Evolutionary conservation across 2,329 filamentous ascomycete genomes (phyloP), one percentile per base, ranked within the genome.

Genomic region (Chaetomium sp.): DNA sequence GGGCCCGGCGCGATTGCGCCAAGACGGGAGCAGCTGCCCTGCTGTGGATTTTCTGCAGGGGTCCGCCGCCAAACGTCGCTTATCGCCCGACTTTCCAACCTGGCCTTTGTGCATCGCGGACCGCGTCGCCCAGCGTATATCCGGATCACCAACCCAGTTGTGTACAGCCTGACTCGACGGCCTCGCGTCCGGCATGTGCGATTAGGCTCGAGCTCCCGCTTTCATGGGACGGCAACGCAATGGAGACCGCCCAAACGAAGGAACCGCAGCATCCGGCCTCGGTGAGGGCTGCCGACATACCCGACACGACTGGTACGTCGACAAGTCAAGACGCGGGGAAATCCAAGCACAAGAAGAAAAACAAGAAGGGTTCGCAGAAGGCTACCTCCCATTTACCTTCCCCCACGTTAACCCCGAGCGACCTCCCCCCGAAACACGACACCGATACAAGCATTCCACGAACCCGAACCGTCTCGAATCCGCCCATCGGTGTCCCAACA

Each of bases 401-500:
- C 27, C 63, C 60, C 1, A 41, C 54, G 5, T 38, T 57, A 38
- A 63, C 61, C 2, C 60, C 61, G 38, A 62, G 36, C 51, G 56
- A 61, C 35, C 58, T 42, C 1, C 37, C 47, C 1, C 41, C 55
- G 32, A 49, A 9, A 12, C 37, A n/a, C 4, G 34, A 12, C 8
- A 6, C 51, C 3, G 56, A 60, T 33, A 14, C 49, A 7, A 54
- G 52, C 12, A 6, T 43, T 3, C 33, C 53, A 1, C 35, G 36
- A 33, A 55, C 61, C 7, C 58, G 48, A n/a, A 27, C 56, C 2
- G 47, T 59, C 1, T 52, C 59, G 10, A 59, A 40, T 32, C 53
- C 60, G 6, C 58, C 40, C 27, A 59, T 56, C 9, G 62, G 60
- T 12, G 59, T 64, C 3, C 62, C 64, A 8, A 64, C 61, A 6